phyloP scores from a whole-genome alignment of 2,329 filamentous ascomycete genomes.

The Microcera coccophila region DNA sequence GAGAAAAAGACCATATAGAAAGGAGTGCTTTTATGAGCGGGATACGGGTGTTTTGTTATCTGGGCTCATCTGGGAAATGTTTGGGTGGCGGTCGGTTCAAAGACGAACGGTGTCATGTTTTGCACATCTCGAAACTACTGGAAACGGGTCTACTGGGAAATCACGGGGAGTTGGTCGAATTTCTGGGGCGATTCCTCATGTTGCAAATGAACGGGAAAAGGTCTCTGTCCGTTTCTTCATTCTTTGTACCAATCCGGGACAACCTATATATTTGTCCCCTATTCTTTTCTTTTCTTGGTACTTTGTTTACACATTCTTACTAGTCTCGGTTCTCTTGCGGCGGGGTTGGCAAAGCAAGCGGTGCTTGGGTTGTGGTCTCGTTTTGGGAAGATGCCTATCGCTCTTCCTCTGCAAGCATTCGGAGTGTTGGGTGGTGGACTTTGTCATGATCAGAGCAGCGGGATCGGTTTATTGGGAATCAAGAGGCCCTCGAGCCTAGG shows the following conservation, averaged over 20 bases:
- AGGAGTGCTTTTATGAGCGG: slow-evolving; percentile 32
- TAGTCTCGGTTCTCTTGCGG: slow-evolving; percentile 5
- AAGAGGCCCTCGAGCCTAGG: slow-evolving; percentile 33
- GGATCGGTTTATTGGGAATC: slow-evolving; percentile 31
- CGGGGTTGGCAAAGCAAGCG: too few relatives aligned
- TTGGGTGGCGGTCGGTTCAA: slow-evolving; percentile 32
- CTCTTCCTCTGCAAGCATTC: slow-evolving; percentile 30
- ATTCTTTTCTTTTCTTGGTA: slow-evolving; percentile 20
- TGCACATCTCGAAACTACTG: slow-evolving; percentile 28
- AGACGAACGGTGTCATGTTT: slow-evolving; percentile 35
- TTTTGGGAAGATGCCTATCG: slow-evolving; percentile 20
- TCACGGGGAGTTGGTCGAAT: slow-evolving; percentile 37
- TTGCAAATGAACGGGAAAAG: slow-evolving; percentile 31
- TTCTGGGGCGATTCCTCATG: slow-evolving; percentile 27
- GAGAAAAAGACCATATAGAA: slow-evolving; percentile 45
- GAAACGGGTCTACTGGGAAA: slow-evolving; percentile 31
- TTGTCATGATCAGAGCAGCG: slow-evolving; percentile 34
- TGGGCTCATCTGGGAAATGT: slow-evolving; percentile 34
- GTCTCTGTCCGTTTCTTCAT: slow-evolving; percentile 25
- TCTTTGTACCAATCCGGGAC: slow-evolving; percentile 28
- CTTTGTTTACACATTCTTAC: slow-evolving; percentile 19
- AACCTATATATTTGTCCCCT: slow-evolving; percentile 31
- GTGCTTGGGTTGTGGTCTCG: slow-evolving; percentile 24
- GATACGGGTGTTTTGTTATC: slow-evolving; percentile 35
- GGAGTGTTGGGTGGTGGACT: slow-evolving; percentile 27